Percentiles rank a stretch among this genome's conserved stretches.
phyloP scores from a whole-genome alignment of 139 green algal species.

The Tetratostichococcus sp. region DNA sequence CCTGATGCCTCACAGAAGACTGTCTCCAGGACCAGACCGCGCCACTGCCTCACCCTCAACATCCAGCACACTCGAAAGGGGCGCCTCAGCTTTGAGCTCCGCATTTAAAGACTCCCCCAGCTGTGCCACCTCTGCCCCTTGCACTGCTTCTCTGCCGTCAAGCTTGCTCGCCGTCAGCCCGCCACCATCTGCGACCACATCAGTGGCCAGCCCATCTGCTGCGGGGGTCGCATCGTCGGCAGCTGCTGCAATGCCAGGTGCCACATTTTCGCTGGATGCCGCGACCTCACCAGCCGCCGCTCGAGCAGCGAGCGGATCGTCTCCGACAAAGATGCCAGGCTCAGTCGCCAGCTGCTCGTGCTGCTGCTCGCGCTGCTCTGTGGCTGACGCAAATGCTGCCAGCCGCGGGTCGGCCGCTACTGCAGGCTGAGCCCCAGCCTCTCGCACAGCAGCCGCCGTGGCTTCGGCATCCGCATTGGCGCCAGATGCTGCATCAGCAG shows the following conservation, averaged over 20 bases:
- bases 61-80: background rate
- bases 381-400: background rate
- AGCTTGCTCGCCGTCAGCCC: too few species aligned
- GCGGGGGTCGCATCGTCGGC: too few species aligned
- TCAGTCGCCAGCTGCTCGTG: background rate
- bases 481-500: too few species aligned
- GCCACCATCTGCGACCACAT: too few species aligned
- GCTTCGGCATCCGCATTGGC: too few species aligned
- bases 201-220: background rate
- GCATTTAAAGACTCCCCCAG: background rate
- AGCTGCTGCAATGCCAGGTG: background rate
- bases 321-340: background rate
- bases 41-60: too few species aligned
- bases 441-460: background rate
- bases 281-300: background rate
- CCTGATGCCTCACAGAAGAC: background rate
- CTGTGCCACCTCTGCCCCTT: too few species aligned
- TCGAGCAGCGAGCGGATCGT: background rate
- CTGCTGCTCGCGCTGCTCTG: background rate
- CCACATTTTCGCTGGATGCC: background rate
- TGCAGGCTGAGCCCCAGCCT: too few species aligned
- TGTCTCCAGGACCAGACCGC: background rate
- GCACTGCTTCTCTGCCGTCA: too few species aligned
- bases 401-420: background rate
- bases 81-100: background rate